These are phyloP conservation scores for Glycine soja DNA, from an alignment of 306 rosid genomes.

Conservation along the genomic window DNA sequence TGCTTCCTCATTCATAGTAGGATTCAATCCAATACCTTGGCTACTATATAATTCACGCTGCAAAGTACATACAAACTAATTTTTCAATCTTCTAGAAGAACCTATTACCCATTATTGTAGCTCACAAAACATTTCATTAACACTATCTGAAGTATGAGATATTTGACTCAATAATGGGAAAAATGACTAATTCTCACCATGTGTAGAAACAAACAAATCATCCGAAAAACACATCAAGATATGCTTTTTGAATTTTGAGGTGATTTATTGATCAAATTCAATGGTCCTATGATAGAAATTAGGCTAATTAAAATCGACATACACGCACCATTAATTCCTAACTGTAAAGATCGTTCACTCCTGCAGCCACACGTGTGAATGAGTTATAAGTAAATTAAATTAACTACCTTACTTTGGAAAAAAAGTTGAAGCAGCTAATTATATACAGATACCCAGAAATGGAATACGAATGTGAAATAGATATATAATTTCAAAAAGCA, in stretches of 20 bases:
- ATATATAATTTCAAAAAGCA: neutral
- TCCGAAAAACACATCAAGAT: too few species aligned
- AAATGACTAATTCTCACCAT: neutral
- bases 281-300: neutral
- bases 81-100: too few species aligned
- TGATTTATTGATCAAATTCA: neutral
- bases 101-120: neutral
- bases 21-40: too few species aligned
- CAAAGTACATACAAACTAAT: too few species aligned
- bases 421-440: neutral
- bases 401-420: neutral
- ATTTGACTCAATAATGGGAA: slow-evolving; percentile 21
- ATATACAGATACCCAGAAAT: neutral
- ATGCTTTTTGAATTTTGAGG: neutral
- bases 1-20: too few species aligned
- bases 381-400: neutral
- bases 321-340: neutral
- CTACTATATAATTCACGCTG: too few species aligned
- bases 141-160: neutral
- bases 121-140: too few species aligned
- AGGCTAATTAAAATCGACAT: neutral
- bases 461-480: neutral
- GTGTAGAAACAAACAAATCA: neutral
- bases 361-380: neutral
- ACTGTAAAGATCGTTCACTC: neutral